phyloP scores from a whole-genome alignment of 768 basidiomycete species.

The Leccinum olivaceopallidum region DNA sequence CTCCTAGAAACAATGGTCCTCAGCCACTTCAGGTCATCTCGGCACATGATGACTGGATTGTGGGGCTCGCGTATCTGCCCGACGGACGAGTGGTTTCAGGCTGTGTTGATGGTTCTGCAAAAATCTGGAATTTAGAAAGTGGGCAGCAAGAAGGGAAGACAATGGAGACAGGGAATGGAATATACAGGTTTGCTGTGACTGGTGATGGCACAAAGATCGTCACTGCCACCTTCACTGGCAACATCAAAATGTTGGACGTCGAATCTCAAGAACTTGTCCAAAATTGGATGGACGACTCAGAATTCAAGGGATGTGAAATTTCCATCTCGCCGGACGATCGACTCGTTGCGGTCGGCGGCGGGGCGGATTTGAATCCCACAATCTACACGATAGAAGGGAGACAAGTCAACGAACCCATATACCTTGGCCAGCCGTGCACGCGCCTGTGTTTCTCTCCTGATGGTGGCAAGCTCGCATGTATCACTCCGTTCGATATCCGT shows the following conservation, averaged over 20 bases:
- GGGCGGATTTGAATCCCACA: too few species aligned
- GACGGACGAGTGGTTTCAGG: slow-evolving; percentile 7
- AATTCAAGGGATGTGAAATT: not conserved
- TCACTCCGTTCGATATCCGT: not conserved
- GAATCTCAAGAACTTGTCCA: not conserved
- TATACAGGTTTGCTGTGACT: not conserved
- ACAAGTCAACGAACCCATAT: not conserved
- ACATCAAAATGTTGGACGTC: not conserved
- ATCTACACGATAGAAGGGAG: not conserved
- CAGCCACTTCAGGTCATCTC: not conserved
- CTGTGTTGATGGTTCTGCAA: not conserved
- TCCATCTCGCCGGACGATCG: not conserved
- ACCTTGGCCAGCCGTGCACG: fast-evolving
- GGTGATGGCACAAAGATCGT: slow-evolving; percentile 4
- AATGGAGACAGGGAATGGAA: not conserved
- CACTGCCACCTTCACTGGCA: not conserved
- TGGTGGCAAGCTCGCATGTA: not conserved
- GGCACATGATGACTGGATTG: not conserved
- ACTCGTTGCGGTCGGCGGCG: not conserved
- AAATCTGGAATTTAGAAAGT: slow-evolving; percentile 8
- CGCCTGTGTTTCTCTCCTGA: not conserved
- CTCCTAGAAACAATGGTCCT: not conserved
- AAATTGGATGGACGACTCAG: not conserved
- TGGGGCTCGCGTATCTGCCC: slow-evolving; percentile 4
- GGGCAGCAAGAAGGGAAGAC: slow-evolving; percentile 6